Conservation (phyloP, 2,329 filamentous ascomycete genomes). For the Phialemonium atrogriseum region DNA sequence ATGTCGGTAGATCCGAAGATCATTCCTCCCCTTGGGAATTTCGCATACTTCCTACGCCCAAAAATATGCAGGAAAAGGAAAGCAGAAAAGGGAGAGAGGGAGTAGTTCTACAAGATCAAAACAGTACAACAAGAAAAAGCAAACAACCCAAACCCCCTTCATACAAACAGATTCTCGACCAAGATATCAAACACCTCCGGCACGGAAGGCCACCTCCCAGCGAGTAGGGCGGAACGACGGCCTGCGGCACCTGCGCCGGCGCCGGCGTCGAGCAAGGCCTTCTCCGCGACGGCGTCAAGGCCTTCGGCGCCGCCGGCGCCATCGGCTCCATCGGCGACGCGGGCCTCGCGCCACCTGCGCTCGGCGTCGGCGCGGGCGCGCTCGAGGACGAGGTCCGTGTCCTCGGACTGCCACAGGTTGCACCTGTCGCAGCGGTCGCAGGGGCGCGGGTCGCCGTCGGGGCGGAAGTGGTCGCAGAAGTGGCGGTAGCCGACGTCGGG, state of each 20-base stretch:
- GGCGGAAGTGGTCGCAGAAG: slow-evolving; percentile 93
- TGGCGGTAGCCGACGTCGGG: slow-evolving; percentile 72
- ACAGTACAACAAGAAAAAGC: too few species aligned
- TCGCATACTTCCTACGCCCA: too few species aligned
- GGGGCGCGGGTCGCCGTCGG: slow-evolving; percentile 60
- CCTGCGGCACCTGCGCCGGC: too few species aligned
- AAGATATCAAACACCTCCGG: slow-evolving; percentile 37
- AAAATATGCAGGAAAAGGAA: too few species aligned
- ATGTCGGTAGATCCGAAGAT: too few species aligned
- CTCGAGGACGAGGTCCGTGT: slow-evolving; percentile 59
- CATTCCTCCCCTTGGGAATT: too few species aligned
- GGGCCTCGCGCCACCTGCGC: slow-evolving; percentile 58
- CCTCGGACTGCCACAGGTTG: slow-evolving; percentile 71
- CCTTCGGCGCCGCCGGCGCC: too few species aligned
- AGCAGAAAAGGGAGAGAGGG: too few species aligned
- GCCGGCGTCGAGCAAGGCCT: slow-evolving; percentile 49
- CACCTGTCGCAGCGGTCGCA: slow-evolving; percentile 77
- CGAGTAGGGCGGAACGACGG: too few species aligned
- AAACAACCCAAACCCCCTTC: slow-evolving; percentile 4
- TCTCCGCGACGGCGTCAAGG: slow-evolving; percentile 44
- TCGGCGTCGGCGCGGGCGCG: slow-evolving; percentile 66
- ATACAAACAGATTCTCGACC: slow-evolving; percentile 35
- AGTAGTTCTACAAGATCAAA: too few species aligned
- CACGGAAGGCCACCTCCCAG: slow-evolving; percentile 27
- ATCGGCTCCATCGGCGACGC: too few species aligned